Evolutionary conservation across 1,284 basidiomycete genomes (phyloP).

Genomic region (Puccinia hordei): DNA sequence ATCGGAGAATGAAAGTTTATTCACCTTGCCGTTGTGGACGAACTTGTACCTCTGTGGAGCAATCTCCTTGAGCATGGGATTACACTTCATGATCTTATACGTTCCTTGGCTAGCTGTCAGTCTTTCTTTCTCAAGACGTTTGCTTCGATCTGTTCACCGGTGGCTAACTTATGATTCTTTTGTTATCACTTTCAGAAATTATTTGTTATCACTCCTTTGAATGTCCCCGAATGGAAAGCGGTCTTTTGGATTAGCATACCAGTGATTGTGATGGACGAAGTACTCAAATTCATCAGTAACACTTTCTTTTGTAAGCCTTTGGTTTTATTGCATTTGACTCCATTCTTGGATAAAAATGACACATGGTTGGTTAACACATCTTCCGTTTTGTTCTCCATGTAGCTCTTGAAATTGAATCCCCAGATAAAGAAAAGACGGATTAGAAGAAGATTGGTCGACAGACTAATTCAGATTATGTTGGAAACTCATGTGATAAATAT

Average conservation of each 20-base stretch:
- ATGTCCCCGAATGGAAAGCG: constrained; percentile 91
- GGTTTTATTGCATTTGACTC: neutral
- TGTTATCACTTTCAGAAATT: constrained; percentile 65
- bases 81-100: constrained; percentile 93
- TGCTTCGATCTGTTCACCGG: neutral
- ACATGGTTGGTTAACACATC: neutral
- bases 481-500: too few species aligned
- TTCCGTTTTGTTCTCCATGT: neutral
- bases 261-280: constrained; percentile 85
- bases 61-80: constrained; percentile 81
- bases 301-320: constrained; percentile 58
- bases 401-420: constrained; percentile 17
- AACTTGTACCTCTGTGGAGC: constrained; percentile 88
- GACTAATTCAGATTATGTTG: too few species aligned
- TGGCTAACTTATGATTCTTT: neutral
- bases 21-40: constrained; percentile 85
- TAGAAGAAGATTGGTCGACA: neutral
- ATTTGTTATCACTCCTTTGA: constrained; percentile 88
- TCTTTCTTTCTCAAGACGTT: constrained; percentile 21
- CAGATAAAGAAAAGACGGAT: constrained; percentile 28
- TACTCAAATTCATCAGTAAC: constrained; percentile 81
- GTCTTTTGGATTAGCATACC: constrained; percentile 85
- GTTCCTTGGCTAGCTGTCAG: constrained; percentile 87
- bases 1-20: constrained; percentile 92
- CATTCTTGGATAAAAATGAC: neutral